phyloP scores from a whole-genome alignment of 805 yeast species.

The Zygosaccharomyces lentus region DNA sequence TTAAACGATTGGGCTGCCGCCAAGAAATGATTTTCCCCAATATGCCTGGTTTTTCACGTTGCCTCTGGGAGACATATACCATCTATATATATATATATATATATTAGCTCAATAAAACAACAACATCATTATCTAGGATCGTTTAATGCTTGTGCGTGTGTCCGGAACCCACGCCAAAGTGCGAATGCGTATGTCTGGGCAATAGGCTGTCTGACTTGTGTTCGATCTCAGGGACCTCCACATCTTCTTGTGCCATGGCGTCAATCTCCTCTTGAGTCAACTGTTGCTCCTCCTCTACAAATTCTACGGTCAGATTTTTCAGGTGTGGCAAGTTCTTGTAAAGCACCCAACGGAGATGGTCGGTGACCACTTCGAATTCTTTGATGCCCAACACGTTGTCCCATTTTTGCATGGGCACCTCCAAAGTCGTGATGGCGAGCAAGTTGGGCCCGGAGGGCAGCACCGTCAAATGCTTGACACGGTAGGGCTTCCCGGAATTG shows the following conservation, averaged over 20 bases:
- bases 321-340: slow-evolving; percentile 41
- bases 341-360: slow-evolving; percentile 36
- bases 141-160: slow-evolving; percentile 23
- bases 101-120: neutral
- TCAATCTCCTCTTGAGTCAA: slow-evolving; percentile 24
- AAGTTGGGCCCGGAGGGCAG: slow-evolving; percentile 57
- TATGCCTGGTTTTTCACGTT: neutral
- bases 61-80: neutral
- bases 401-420: slow-evolving; percentile 45
- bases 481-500: slow-evolving; percentile 38
- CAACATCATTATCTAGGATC: neutral
- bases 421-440: slow-evolving; percentile 35
- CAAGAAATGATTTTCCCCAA: slow-evolving; percentile 18
- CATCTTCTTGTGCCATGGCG: slow-evolving; percentile 3
- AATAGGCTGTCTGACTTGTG: slow-evolving; percentile 7
- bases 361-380: slow-evolving; percentile 42
- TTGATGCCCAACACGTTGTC: slow-evolving; percentile 39
- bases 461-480: slow-evolving; percentile 42
- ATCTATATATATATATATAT: neutral
- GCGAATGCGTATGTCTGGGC: slow-evolving; percentile 24
- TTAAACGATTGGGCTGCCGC: slow-evolving; percentile 82
- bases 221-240: slow-evolving; percentile 4
- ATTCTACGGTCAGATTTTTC: slow-evolving; percentile 42
- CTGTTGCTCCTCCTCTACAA: slow-evolving; percentile 33
- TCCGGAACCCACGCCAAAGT: slow-evolving; percentile 13